Percentiles rank a stretch among this genome's conserved stretches.
Evolutionary conservation across 495 filamentous ascomycete species (phyloP).

Genomic region (Neurospora tetrasperma): DNA sequence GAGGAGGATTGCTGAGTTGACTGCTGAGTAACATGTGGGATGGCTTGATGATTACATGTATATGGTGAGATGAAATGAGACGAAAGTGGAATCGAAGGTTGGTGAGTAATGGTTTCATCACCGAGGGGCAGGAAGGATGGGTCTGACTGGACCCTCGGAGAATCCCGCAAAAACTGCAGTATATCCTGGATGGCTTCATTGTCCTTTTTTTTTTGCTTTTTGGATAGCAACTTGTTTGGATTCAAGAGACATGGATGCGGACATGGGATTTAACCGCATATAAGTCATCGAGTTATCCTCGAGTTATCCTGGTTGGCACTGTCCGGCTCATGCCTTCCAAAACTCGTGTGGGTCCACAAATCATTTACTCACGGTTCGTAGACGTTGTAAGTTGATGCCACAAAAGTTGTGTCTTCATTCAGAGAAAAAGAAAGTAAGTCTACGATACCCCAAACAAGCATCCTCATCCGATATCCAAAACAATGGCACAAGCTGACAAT

Average conservation of each 20-base stretch:
- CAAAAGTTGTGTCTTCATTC: too few relatives aligned
- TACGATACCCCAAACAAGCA: not conserved
- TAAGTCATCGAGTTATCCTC: not conserved
- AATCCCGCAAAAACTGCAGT: not conserved
- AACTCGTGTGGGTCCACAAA: too few relatives aligned
- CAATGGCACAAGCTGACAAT: not conserved
- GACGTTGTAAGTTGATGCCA: too few relatives aligned
- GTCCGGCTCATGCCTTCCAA: too few relatives aligned
- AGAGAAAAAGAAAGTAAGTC: not conserved
- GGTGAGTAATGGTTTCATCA: too few relatives aligned
- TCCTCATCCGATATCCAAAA: too few relatives aligned
- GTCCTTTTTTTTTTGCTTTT: not conserved
- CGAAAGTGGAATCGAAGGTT: not conserved
- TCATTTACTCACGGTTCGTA: too few relatives aligned
- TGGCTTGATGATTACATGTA: not conserved
- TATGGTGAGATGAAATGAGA: not conserved
- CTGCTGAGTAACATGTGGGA: slow-evolving; percentile 19
- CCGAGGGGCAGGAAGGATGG: not conserved
- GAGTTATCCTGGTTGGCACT: not conserved
- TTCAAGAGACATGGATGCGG: not conserved
- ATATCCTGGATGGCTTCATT: not conserved
- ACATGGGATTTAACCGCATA: not conserved
- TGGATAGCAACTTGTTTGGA: not conserved
- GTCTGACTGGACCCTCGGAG: not conserved
- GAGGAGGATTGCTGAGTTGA: slow-evolving; percentile 71